phyloP scores from a whole-genome alignment of 768 basidiomycete genomes.

The Amanita inopinata region DNA sequence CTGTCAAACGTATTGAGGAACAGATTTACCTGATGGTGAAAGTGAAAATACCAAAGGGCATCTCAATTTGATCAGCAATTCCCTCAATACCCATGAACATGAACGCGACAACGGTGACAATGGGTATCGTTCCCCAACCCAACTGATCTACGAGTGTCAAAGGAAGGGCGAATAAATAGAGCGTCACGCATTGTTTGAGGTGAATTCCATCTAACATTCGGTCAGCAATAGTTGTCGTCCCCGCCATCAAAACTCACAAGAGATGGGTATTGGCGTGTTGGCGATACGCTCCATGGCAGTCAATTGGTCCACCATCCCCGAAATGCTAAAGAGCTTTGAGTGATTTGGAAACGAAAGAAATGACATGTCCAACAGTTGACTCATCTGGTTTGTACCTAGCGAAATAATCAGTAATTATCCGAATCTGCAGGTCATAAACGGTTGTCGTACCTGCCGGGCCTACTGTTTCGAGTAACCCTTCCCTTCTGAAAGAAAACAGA shows the following conservation, averaged over 20 bases:
- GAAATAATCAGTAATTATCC: slow-evolving; percentile 1
- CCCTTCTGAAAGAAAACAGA: slow-evolving; percentile 66
- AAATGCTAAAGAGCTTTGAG: slow-evolving; percentile 8
- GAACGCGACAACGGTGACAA: slow-evolving; percentile 81
- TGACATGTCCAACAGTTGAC: slow-evolving; percentile 37
- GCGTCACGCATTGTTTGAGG: slow-evolving; percentile 88
- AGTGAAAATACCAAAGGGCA: slow-evolving; percentile 70
- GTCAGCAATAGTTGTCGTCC: slow-evolving; percentile 2
- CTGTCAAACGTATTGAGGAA: slow-evolving; percentile 19
- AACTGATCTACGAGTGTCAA: slow-evolving; percentile 77
- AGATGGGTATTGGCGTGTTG: slow-evolving; percentile 74
- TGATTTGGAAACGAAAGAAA: neutral
- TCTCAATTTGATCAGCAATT: slow-evolving; percentile 90
- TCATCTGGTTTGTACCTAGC: slow-evolving; percentile 70
- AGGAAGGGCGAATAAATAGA: slow-evolving; percentile 88
- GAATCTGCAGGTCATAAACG: neutral
- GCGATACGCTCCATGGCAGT: slow-evolving; percentile 86
- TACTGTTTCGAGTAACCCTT: slow-evolving; percentile 79
- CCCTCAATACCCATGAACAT: slow-evolving; percentile 94
- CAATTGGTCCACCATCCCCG: slow-evolving; percentile 85
- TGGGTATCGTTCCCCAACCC: slow-evolving; percentile 77
- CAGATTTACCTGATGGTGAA: slow-evolving; percentile 7
- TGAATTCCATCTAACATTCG: slow-evolving; percentile 66
- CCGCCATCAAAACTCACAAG: slow-evolving; percentile 43
- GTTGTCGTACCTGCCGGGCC: slow-evolving; percentile 69